Evolutionary conservation across 768 basidiomycete species (phyloP), one percentile per base, ranked within the genome.

Genomic region (Rhizopogon rudus): DNA sequence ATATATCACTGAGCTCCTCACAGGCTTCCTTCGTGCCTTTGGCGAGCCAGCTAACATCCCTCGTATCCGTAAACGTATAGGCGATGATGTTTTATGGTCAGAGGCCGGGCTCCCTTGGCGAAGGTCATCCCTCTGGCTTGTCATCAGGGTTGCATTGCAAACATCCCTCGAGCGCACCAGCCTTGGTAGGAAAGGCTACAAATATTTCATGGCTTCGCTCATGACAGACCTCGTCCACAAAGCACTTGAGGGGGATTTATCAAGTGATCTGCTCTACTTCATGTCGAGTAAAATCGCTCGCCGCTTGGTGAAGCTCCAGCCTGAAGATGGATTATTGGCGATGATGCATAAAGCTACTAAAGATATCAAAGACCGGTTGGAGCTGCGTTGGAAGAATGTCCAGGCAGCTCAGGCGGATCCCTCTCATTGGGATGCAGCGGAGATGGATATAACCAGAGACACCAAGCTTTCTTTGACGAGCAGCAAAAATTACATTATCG

Each of bases 151-250:
- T 1, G 55, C 56, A 1, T 35, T 76, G 14, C 73, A 76, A 43
- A 71, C 69, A 1, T 55, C 74, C 0, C 40, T 74, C 5, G 55
- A 55, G 13, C 52, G 35, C 13, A 52, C 51, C 29, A 16, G 52
- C 40, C 43, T 51, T 3, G 63, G 60, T 1, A 5, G 43, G 12
- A 42, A 40, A 12, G 60, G 64, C 0, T 83, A 83, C 66, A 83
- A 83, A 52, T 9, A 35, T 2, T 83, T 83, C 63, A 74, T 81
- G 61, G 41, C 75, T 2, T 80, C 71, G 45, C 64, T 80, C 49
- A 60, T 75, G 37, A 59, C 71, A 5, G 40, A 58, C 22, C 53
- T 69, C 3, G 58, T 75, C 1, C 35, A 61, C 3, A 28, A 61
- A 3, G 68, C 66, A 3, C 49, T 65, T 0, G 45, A 54, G 2